These are phyloP conservation scores for Corylus heterophylla DNA, from an alignment of 306 rosid species.

Conservation along the genomic window DNA sequence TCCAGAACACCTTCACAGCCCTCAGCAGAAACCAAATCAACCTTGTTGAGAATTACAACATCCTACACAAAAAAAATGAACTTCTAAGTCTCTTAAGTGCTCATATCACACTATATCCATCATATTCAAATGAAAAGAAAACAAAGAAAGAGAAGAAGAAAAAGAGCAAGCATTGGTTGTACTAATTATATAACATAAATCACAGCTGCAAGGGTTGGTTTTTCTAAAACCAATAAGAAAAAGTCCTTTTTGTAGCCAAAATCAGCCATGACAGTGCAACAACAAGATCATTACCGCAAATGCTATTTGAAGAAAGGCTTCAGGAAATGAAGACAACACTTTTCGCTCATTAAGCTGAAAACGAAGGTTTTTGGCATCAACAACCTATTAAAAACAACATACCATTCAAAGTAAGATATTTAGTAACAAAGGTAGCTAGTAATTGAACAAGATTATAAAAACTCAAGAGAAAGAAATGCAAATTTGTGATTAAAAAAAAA, in stretches of 20 bases:
- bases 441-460: background rate
- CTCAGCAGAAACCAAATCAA: constrained; percentile 89
- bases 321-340: constrained; percentile 77
- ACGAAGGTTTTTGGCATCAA: constrained; percentile 82
- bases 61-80: constrained; percentile 54
- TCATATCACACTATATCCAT: background rate
- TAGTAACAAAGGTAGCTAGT: background rate
- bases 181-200: background rate
- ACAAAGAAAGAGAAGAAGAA: background rate
- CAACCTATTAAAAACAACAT: constrained; percentile 56
- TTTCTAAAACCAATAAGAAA: background rate
- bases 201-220: background rate
- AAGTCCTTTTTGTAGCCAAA: background rate
- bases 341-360: constrained; percentile 70
- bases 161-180: background rate
- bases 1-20: constrained; percentile 54
- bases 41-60: constrained; percentile 90
- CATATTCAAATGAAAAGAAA: constrained; percentile 6
- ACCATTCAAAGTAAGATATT: constrained; percentile 7
- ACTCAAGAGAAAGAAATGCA: background rate
- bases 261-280: background rate
- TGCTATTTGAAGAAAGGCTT: constrained; percentile 84
- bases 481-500: background rate
- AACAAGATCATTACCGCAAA: constrained; percentile 66
- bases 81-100: constrained; percentile 27